phyloP scores from a whole-genome alignment of 441 rosid species.

The Erysimum pusillum region DNA sequence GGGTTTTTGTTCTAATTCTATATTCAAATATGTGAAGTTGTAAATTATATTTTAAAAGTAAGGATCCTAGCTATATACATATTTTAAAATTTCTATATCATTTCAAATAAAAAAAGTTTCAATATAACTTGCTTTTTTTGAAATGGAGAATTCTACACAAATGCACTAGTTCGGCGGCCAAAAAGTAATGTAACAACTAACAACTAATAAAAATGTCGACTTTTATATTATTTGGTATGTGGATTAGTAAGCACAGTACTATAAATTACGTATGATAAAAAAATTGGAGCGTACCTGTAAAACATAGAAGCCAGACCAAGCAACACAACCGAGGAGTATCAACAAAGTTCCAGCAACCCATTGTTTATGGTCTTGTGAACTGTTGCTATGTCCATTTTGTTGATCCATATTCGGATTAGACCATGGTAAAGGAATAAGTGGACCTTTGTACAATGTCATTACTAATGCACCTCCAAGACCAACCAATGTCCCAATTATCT shows the following conservation, averaged over 20 bases:
- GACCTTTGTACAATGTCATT: constrained; percentile 78
- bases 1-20: too few species aligned
- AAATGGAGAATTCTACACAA: neutral
- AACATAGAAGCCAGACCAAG: constrained; percentile 76
- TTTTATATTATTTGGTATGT: neutral
- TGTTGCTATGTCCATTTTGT: constrained; percentile 26
- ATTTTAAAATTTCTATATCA: neutral
- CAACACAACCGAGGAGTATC: constrained; percentile 67
- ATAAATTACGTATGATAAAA: neutral
- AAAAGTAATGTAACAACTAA: neutral
- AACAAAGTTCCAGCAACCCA: constrained; percentile 69
- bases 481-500: constrained; percentile 65
- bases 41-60: too few species aligned
- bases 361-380: constrained; percentile 52
- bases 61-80: neutral
- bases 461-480: constrained; percentile 70
- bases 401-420: constrained; percentile 40
- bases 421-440: constrained; percentile 55
- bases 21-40: too few species aligned
- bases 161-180: neutral
- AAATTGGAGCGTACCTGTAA: constrained; percentile 55
- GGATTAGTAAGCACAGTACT: neutral
- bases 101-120: neutral
- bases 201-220: neutral
- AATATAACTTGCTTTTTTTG: neutral